Base-by-base conservation (phyloP, 345 rosid genomes). In the Geranium brycei region DNA sequence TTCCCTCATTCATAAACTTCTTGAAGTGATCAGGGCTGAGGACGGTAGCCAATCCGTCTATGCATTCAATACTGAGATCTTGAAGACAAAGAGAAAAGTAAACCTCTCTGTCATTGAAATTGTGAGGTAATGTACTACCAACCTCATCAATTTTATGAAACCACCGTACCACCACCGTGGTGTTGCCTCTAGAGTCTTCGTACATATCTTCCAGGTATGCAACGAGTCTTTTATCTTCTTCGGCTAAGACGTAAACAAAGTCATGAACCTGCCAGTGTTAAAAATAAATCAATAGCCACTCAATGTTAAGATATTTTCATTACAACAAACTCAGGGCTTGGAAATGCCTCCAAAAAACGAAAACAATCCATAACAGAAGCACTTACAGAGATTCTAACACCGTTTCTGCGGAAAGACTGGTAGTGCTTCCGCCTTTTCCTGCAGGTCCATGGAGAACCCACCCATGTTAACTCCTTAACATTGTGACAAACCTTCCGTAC, bases 61-160 rank as follows among this genome's bases (percentile, higher is more conserved):
- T 77, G 83, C 95, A 87, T 71, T 91, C 93, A 32, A 91, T 72
- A 75, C 72, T 81, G 77, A 91, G 84, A 84, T 91, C 93, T 87
- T 91, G 97, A 71, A 71, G 89, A 82, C 83, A 81, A 69, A 72
- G 85, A 80, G 97, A 86, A 78, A 78, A 86, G 82, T 80, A 84
- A 79, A 91, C 79, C 89, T 91, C 97, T 76, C 85, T 77, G 78
- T 82, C 89, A 78, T 71, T 82, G 74, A 59, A 77, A 72, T 73
- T 82, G 73, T 69, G 73, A 69, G 93, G 73, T 68, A 78, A 79
- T 76, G 62, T 73, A 78, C 67, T 64, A 82, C 82, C 96, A 82
- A 89, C 87, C 85, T 89, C 96, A 65, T 87, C 93, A 79, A 82
- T 83, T 77, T 80, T 83, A 84, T 91, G 97, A 87, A 86, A 86